Evolutionary conservation across 2,329 filamentous ascomycete species (phyloP), one percentile per base, ranked within the genome.

Genomic region (Emmonsiellopsis sp.): DNA sequence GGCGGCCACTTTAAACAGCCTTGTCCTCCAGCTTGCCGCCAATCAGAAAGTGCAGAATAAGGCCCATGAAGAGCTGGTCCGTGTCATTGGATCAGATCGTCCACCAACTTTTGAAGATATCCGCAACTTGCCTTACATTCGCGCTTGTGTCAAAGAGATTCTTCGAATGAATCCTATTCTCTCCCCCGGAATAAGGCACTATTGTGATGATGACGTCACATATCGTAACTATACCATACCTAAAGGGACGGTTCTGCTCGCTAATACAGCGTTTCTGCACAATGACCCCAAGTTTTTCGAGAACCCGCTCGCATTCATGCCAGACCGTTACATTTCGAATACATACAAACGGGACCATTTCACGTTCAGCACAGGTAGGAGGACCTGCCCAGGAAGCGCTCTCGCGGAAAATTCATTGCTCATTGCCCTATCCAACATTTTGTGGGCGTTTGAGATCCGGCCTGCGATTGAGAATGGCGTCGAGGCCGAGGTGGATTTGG

Each of bases 131-230:
- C 78, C 78, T 0, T 83, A 82, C 57, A 61, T 80, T 43, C 70
- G 74, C 20, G 77, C 76, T 0, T 68, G 79, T 16, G 72, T 80
- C 11, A 80, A 81, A 56, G 80, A 83, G 55, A 73, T 77, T 1
- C 65, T 81, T 9, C 72, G 79, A 2, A 80, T 79, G 76, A 69
- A 77, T 3, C 77, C 78, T 3, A 51, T 57, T 13, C 57, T 63
- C 5, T 46, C 44, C 9, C 40, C 55, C 16, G 60, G 55, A 11
- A 52, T 61, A 3, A 61, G 59, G 1, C 62, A 64, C 47, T 37
- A 54, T 2, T 54, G 52, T 15, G 59, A 50, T 3, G 54, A 59
- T 15, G 59, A 59, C 15, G 62, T 61, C 51, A 37, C 26, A 7
- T 62, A 60, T 45, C 56, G 48, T 30, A 61, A 58, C 2, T 61